Conservation (phyloP, 2,329 filamentous ascomycete genomes). For the Calonectria crousiana region DNA sequence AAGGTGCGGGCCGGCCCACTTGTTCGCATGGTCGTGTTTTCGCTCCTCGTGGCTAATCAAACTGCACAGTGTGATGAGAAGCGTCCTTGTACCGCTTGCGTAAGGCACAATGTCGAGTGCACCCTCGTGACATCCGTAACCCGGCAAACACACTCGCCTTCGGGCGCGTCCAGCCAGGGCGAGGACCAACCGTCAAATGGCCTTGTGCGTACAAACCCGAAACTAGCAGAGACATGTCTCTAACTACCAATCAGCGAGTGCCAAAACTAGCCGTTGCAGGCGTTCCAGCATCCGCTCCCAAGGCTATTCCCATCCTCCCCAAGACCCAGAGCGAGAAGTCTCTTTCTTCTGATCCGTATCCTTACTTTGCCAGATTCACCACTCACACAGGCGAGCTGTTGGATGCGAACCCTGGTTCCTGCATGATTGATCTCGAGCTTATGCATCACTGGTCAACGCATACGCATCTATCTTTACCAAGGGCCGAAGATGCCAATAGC, state of each 20-base stretch:
- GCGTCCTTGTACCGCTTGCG: neutral
- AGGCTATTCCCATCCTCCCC: neutral
- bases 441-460: conserved; percentile 3
- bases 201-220: neutral
- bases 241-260: neutral
- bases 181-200: neutral
- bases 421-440: conserved; percentile 1
- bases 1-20: neutral
- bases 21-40: too few relatives aligned
- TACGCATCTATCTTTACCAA: neutral
- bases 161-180: neutral
- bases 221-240: neutral
- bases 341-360: neutral
- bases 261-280: neutral
- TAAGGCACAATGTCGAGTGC: neutral
- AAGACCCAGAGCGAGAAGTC: neutral
- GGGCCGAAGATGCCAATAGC: neutral
- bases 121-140: neutral
- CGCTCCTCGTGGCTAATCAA: neutral
- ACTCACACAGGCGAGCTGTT: neutral
- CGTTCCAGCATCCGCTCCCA: neutral
- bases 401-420: neutral
- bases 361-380: neutral
- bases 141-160: neutral
- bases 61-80: neutral